Conservation (phyloP, 441 rosid species). For the Adansonia rubrostipa region DNA sequence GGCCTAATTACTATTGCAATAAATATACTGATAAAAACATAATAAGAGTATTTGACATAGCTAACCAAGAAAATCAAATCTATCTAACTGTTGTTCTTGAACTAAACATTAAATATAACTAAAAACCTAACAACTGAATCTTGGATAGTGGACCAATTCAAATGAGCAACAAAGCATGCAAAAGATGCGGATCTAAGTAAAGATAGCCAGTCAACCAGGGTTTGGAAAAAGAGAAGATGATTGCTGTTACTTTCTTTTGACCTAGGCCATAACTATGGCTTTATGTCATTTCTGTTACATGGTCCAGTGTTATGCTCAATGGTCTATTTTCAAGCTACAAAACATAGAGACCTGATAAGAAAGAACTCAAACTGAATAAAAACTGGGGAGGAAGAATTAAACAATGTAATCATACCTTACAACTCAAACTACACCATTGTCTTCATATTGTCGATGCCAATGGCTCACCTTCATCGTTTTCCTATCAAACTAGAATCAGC, state of each 20-base stretch:
- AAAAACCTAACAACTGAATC: neutral
- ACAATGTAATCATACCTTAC: conserved; percentile 25
- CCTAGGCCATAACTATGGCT: neutral
- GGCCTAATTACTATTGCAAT: conserved; percentile 11
- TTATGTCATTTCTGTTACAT: neutral
- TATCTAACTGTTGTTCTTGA: conserved; percentile 2
- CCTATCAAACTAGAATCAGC: conserved; percentile 3
- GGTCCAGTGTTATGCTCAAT: neutral
- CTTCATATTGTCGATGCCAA: conserved; percentile 15
- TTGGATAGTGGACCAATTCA: neutral
- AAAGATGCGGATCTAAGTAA: neutral
- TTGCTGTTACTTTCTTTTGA: neutral
- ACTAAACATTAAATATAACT: conserved; percentile 2
- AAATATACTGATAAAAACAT: neutral
- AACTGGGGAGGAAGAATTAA: neutral
- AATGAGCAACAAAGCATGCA: neutral
- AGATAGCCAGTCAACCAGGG: neutral
- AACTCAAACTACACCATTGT: conserved; percentile 16
- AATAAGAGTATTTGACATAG: neutral
- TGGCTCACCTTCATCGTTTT: conserved; percentile 10
- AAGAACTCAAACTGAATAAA: conserved; percentile 1
- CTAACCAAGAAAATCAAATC: neutral
- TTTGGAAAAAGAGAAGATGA: neutral
- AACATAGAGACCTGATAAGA: neutral
- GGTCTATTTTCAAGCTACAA: neutral